phyloP scores from a whole-genome alignment of 2,329 filamentous ascomycete genomes.

The Alternaria postmessia region DNA sequence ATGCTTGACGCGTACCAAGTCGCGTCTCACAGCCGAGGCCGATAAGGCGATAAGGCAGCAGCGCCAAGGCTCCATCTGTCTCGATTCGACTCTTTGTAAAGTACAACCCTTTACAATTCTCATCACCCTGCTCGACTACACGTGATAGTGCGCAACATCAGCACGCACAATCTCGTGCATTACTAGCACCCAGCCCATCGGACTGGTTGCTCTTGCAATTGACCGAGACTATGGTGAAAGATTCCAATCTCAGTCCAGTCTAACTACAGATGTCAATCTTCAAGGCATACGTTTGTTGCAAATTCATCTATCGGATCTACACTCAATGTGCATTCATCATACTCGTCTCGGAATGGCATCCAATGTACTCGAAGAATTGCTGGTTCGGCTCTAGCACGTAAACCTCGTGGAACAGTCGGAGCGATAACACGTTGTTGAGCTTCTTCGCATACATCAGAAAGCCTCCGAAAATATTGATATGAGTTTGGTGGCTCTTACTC shows the following conservation, averaged over 20 bases:
- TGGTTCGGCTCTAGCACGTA: constrained; percentile 51
- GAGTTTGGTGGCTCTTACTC: constrained; percentile 53
- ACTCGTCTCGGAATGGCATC: constrained; percentile 50
- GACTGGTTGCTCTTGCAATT: not conserved
- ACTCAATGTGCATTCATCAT: constrained; percentile 32
- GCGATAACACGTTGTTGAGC: constrained; percentile 47
- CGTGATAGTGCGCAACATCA: not conserved
- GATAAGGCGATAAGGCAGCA: constrained; percentile 33
- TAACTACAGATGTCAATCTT: not conserved
- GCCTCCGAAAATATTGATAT: constrained; percentile 54
- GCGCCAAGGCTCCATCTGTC: constrained; percentile 9
- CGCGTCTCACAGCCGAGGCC: constrained; percentile 15
- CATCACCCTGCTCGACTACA: not conserved
- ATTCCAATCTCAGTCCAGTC: not conserved
- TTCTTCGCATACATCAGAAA: constrained; percentile 53
- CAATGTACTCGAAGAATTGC: constrained; percentile 56
- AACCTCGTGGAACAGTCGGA: constrained; percentile 55
- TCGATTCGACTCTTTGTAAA: no score
- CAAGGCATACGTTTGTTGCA: not conserved
- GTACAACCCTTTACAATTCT: not conserved
- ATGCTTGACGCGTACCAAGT: constrained; percentile 6
- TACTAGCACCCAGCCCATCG: not conserved
- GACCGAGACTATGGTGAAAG: not conserved
- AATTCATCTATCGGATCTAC: not conserved
- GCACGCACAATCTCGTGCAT: not conserved